phyloP scores from a whole-genome alignment of 345 rosid genomes.

The Dipteronia dyeriana region DNA sequence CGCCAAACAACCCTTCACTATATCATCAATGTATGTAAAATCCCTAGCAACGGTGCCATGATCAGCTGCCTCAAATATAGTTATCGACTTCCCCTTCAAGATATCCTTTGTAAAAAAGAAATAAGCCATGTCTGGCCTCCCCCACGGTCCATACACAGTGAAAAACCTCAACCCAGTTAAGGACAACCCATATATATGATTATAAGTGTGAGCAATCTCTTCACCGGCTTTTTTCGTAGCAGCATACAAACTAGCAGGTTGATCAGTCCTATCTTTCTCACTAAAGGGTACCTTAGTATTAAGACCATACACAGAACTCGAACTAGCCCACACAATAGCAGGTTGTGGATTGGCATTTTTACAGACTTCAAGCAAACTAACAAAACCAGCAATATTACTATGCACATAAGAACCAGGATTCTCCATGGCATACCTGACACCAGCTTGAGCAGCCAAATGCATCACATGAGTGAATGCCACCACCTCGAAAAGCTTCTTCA shows the following conservation, averaged over 20 bases:
- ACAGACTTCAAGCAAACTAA: constrained; percentile 75
- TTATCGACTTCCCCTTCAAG: constrained; percentile 61
- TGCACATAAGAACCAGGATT: constrained; percentile 82
- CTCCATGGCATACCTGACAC: constrained; percentile 89
- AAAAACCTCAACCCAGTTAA: constrained; percentile 82
- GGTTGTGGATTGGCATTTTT: constrained; percentile 80
- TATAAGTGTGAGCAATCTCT: constrained; percentile 92
- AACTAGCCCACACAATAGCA: constrained; percentile 86
- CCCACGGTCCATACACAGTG: constrained; percentile 96
- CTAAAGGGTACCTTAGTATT: constrained; percentile 89
- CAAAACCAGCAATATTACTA: constrained; percentile 86
- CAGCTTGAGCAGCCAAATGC: constrained; percentile 95
- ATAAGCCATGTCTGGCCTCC: constrained; percentile 94
- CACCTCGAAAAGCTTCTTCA: constrained; percentile 72
- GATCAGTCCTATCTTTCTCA: constrained; percentile 83
- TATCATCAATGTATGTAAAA: constrained; percentile 92
- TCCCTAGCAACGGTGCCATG: constrained; percentile 86
- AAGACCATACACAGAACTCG: constrained; percentile 89
- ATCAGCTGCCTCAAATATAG: constrained; percentile 68
- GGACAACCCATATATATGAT: constrained; percentile 84
- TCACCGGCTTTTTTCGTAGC: constrained; percentile 95
- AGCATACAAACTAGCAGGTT: constrained; percentile 94
- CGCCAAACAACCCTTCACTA: constrained; percentile 85
- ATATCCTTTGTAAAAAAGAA: constrained; percentile 87
- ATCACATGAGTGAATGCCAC: constrained; percentile 84